Percentiles rank a stretch among this genome's conserved stretches.
Evolutionary conservation across 106 monocot species (phyloP).

Genomic region (Triglochin maritima): DNA sequence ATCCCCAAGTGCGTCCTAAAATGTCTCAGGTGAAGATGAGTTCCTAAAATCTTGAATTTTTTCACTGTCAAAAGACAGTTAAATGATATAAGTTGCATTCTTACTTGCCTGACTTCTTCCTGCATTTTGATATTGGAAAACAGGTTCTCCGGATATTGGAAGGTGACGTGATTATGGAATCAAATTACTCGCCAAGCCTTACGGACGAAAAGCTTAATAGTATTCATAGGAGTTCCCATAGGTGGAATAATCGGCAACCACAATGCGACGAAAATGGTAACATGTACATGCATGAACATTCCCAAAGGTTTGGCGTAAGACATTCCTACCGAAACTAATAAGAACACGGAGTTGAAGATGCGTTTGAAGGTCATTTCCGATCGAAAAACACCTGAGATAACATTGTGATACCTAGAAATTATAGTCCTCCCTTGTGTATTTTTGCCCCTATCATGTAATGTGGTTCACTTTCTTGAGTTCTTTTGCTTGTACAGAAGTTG

Average conservation of each 20-base stretch:
- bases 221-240: slow-evolving; percentile 7
- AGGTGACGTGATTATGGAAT: slow-evolving; percentile 13
- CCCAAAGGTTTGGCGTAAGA: neutral
- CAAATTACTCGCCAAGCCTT: slow-evolving; percentile 8
- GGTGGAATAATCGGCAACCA: neutral
- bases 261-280: neutral
- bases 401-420: neutral
- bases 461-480: neutral
- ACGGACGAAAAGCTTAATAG: neutral
- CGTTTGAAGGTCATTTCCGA: neutral
- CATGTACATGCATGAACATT: neutral
- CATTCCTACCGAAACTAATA: slow-evolving; percentile 1
- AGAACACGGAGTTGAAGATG: slow-evolving; percentile 5
- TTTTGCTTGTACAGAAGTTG: neutral
- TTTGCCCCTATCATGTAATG: neutral
- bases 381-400: neutral
- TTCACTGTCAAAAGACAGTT: neutral
- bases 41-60: neutral
- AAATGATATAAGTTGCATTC: no score
- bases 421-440: neutral
- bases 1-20: slow-evolving; percentile 26
- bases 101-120: no score
- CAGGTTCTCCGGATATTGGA: slow-evolving; percentile 31
- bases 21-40: slow-evolving; percentile 30
- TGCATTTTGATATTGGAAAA: neutral